Conservation (phyloP, 2,329 filamentous ascomycete genomes). For the Ophiostoma populinum region DNA sequence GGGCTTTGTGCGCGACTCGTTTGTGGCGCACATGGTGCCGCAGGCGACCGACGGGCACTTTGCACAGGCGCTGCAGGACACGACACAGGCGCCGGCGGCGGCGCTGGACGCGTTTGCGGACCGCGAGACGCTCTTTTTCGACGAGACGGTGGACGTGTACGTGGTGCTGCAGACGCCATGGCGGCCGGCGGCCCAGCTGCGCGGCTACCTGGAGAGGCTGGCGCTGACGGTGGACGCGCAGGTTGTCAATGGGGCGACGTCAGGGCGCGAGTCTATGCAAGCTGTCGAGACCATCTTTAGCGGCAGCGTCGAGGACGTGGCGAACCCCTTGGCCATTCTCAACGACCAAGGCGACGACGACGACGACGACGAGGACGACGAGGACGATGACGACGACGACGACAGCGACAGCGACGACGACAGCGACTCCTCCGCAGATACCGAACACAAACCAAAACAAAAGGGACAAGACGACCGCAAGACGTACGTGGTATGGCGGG, state of each 20-base stretch:
- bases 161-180: constrained; percentile 49
- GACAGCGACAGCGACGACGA: neutral
- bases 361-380: constrained; percentile 17
- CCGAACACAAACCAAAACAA: constrained; percentile 10
- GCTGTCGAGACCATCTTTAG: constrained; percentile 43
- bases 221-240: constrained; percentile 49
- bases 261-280: constrained; percentile 26
- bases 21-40: constrained; percentile 44
- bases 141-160: constrained; percentile 56
- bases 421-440: constrained; percentile 6
- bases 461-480: constrained; percentile 12
- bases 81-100: no score
- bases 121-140: constrained; percentile 53
- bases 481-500: constrained; percentile 42
- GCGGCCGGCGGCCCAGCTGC: constrained; percentile 37
- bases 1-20: constrained; percentile 39
- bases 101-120: no score
- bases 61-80: constrained; percentile 35
- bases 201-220: constrained; percentile 43
- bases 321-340: constrained; percentile 32
- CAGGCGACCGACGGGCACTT: constrained; percentile 35
- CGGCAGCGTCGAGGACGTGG: constrained; percentile 29
- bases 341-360: constrained; percentile 19
- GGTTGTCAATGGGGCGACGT: constrained; percentile 37
- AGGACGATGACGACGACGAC: constrained; percentile 10